Percentiles rank a stretch among this genome's conserved stretches.
Evolutionary conservation across 768 basidiomycete species (phyloP).

Genomic region (Asterophora lycoperdoides): DNA sequence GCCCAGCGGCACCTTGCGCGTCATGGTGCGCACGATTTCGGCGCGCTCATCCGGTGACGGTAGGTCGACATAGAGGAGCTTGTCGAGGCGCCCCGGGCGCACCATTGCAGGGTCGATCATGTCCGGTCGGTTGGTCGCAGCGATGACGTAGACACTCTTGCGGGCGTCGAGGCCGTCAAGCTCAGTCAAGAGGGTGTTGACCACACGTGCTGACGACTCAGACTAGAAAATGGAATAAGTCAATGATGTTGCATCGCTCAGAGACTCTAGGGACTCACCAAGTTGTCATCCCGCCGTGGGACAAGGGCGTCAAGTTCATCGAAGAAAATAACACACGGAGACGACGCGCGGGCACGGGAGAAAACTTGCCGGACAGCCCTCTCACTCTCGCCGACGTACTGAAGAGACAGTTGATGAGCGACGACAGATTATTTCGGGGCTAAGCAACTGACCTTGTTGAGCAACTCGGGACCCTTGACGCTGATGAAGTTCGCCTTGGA

Average conservation of each 20-base stretch:
- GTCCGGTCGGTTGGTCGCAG: conserved; percentile 92
- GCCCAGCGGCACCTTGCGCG: conserved; percentile 64
- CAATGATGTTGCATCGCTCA: background rate
- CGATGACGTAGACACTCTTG: conserved; percentile 88
- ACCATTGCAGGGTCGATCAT: conserved; percentile 99
- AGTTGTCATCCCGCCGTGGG: conserved; percentile 81
- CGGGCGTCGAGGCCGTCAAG: conserved; percentile 87
- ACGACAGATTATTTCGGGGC: background rate
- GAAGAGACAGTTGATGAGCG: conserved; percentile 3
- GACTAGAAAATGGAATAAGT: conserved; percentile 45
- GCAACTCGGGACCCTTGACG: conserved; percentile 92
- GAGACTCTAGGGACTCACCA: conserved; percentile 46
- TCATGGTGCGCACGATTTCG: conserved; percentile 80
- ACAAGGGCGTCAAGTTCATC: conserved; percentile 93
- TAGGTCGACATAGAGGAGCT: conserved; percentile 89
- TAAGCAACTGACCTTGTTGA: conserved; percentile 79
- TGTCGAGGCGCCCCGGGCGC: conserved; percentile 92
- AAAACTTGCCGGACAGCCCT: conserved; percentile 93
- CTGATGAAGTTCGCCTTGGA: conserved; percentile 95
- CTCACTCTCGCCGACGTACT: conserved; percentile 99
- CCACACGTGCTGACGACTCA: conserved; percentile 89
- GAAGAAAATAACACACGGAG: conserved; percentile 94
- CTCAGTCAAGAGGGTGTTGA: conserved; percentile 92
- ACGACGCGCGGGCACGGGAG: conserved; percentile 86
- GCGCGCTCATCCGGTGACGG: conserved; percentile 68